phyloP scores from a whole-genome alignment of 177 flowering plant genomes.

The Vitis hybrid region DNA sequence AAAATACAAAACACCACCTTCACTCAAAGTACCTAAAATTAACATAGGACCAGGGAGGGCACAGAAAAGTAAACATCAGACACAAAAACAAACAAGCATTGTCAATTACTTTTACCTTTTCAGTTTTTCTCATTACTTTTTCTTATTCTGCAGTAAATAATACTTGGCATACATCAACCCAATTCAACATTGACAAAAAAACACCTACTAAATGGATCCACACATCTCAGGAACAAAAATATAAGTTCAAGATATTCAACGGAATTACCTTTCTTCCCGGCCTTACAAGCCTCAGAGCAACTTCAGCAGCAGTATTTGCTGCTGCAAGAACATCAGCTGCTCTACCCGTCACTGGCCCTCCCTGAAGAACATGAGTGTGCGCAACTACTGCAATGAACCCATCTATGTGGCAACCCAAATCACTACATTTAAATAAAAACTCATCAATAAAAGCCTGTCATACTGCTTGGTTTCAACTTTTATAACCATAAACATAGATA shows the following conservation, averaged over 20 bases:
- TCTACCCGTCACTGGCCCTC: conserved; percentile 79
- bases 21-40: too few relatives aligned
- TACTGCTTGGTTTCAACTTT: neutral
- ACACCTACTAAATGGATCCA: neutral
- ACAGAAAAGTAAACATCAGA: too few relatives aligned
- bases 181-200: neutral
- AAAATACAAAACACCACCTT: too few relatives aligned
- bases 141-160: too few relatives aligned
- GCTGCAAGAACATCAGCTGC: conserved; percentile 96
- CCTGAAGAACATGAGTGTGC: conserved; percentile 86
- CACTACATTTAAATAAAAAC: conserved; percentile 44
- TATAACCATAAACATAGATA: neutral
- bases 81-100: too few relatives aligned
- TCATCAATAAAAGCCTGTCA: neutral
- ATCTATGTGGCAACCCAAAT: conserved; percentile 95
- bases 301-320: conserved; percentile 96
- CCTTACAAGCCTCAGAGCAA: conserved; percentile 91
- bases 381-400: conserved; percentile 93
- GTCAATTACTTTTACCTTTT: too few relatives aligned
- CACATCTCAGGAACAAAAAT: neutral
- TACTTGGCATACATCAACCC: too few relatives aligned
- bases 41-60: too few relatives aligned
- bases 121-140: too few relatives aligned
- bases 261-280: conserved; percentile 84
- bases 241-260: neutral